These are phyloP conservation scores for Cryptococcus depauperatus DNA, from an alignment of 1,284 basidiomycete species.

Conservation along the genomic window DNA sequence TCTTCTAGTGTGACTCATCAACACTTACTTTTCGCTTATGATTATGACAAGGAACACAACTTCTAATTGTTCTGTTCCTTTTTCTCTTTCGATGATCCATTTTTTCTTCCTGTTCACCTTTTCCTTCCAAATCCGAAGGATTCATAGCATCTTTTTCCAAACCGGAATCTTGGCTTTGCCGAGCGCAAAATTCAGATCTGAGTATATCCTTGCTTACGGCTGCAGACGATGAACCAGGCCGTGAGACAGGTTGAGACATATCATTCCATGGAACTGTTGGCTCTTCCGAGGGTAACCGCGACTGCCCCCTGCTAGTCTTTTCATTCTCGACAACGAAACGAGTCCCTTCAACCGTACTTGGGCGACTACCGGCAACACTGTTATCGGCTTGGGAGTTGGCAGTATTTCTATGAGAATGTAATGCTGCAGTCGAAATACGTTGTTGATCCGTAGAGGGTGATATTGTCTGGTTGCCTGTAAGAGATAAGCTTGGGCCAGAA, in stretches of 20 bases:
- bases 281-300: neutral
- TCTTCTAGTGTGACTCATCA: no score
- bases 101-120: slow-evolving; percentile 29
- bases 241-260: neutral
- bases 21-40: slow-evolving; percentile 73
- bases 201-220: no score
- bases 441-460: no score
- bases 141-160: no score
- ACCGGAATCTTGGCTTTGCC: no score
- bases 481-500: no score
- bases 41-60: slow-evolving; percentile 82
- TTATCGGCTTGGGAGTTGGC: no score
- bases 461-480: no score
- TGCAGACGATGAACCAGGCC: neutral
- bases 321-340: neutral
- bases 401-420: no score
- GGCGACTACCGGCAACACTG: neutral
- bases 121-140: slow-evolving; percentile 11
- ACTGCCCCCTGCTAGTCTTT: neutral
- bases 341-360: neutral
- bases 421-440: no score
- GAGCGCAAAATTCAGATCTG: no score
- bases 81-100: slow-evolving; percentile 54
- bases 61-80: slow-evolving; percentile 78
- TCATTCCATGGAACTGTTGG: slow-evolving; percentile 1